These are phyloP conservation scores for Microcera coccophila DNA, from an alignment of 2,329 filamentous ascomycete species.

Conservation along the genomic window DNA sequence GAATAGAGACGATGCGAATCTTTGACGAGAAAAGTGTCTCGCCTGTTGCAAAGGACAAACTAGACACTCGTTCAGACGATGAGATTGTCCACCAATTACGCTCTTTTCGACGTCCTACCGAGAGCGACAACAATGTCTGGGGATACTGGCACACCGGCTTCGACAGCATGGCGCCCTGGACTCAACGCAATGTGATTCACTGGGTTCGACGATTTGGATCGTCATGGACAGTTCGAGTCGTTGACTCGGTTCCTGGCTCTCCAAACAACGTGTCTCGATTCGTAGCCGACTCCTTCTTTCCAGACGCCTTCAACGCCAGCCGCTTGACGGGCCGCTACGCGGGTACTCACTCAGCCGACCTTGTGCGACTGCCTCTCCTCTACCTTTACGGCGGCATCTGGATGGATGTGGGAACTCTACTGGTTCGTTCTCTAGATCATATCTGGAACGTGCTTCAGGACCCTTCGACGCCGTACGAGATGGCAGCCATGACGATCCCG, in stretches of 20 bases:
- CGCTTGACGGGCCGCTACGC: slow-evolving; percentile 39
- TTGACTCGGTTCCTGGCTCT: slow-evolving; percentile 32
- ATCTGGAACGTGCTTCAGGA: slow-evolving; percentile 31
- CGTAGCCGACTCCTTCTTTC: slow-evolving; percentile 28
- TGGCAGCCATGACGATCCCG: slow-evolving; percentile 17
- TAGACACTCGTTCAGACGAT: too few species aligned
- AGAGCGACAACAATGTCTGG: slow-evolving; percentile 41
- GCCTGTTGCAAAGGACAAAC: too few species aligned
- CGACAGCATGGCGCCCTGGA: slow-evolving; percentile 32
- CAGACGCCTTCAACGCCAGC: slow-evolving; percentile 34
- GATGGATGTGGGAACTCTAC: slow-evolving; percentile 34
- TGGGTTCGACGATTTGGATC: slow-evolving; percentile 37
- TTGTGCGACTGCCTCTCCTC: slow-evolving; percentile 37
- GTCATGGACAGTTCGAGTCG: slow-evolving; percentile 36
- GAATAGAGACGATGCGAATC: too few species aligned
- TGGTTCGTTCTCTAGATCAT: slow-evolving; percentile 23
- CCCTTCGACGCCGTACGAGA: slow-evolving; percentile 1
- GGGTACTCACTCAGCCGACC: slow-evolving; percentile 40
- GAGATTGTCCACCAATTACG: too few species aligned
- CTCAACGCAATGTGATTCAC: slow-evolving; percentile 33
- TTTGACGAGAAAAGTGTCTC: too few species aligned
- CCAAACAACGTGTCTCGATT: slow-evolving; percentile 34
- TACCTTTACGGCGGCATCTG: slow-evolving; percentile 35
- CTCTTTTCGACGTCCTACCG: too few species aligned
- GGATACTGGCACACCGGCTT: slow-evolving; percentile 39